Evolutionary conservation across 2,329 filamentous ascomycete species (phyloP), one percentile per base, ranked within the genome.

Genomic region (Curvularia hawaiiensis): DNA sequence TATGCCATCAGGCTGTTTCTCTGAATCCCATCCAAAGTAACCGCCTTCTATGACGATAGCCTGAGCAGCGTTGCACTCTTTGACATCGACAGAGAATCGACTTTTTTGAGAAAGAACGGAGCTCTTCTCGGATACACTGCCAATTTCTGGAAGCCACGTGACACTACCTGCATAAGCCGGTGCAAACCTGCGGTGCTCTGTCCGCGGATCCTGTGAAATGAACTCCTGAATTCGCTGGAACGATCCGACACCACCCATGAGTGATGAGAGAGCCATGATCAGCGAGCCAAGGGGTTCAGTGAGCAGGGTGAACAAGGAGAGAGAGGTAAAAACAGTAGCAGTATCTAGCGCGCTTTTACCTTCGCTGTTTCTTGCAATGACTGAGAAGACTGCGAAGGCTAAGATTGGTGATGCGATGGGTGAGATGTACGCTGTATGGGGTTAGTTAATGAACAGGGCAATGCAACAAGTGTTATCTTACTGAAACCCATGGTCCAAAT

Each of bases 201-300:
- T 22, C 16, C 55, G 59, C 1, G 63, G 50, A 16, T 66, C 60
- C 22, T 60, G 75, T 10, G 75, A 64, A 1, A 83, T 64, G 54
- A 81, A 82, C 11, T 76, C 72, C 52, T 82, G 79, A 16, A 82
- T 82, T 16, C 80, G 73, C 35, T 71, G 68, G 58, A 82, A 82
- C 9, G 78, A 81, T 6, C 79, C 80, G 1, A 81, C 70, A 3
- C 78, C 77, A 2, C 78, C 78, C 56, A 79, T 75, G 43, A 81
- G 79, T 4, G 75, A 70, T 56, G 78, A 75, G 10, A 82, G 65
- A 9, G 78, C 76, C 75, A 80, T 79, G 9, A 83, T 79, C 31
- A 82, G 67, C 3, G 76, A 77, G 18, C 77, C 64, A 1, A 82
- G 72, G 5, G 80, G 80, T 41, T 82, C 79, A 1, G 79, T 73